Base-by-base conservation (phyloP, 768 basidiomycete genomes). In the Trametes cingulata region DNA sequence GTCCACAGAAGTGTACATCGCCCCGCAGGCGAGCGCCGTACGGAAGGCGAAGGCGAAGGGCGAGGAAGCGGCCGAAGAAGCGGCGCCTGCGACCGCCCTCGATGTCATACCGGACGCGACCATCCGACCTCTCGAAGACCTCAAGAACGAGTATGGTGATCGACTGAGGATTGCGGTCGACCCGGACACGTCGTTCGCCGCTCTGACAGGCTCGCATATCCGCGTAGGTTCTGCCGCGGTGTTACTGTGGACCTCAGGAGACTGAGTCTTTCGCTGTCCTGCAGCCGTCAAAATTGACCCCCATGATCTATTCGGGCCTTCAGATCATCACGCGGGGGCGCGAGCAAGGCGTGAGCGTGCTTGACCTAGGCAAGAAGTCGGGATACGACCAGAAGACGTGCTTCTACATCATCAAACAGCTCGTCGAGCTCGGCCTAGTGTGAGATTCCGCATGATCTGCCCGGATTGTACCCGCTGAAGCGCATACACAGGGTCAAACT, bases 311-410 rank as follows among this genome's bases (percentile, higher is more conserved):
- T 70, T 84, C 85, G 15, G 85, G 88, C 6, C 81, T 96, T 14
- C 92, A 95, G 69, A 78, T 93, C 43, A 85, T 96, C 64, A 88
- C 91, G n/a, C 82, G 90, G 37, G 90, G 88, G 2, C 77, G 93
- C 60, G 88, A 90, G 58, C 75, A 81, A 19, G 93, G 93, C 12
- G 81, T 91, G 15, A 88, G 90, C 7, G 86, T 90, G 46, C 84
- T 93, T 13, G 83, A 90, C 33, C 79, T 96, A 14, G 90, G 90
- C 24, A 84, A 85, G 65, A 79, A 83, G 67, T 87, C 93, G 10
- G 84, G 83, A 49, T 93, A 95, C 67, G 93, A 94, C 69, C 91
- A 91, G 69, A 95, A 94, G 73, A 90, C 90, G 1, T 91, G 91
- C 63, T 92, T 91, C 71, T 95, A 95, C 73, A 83, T 93, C 58